phyloP scores from a whole-genome alignment of 768 basidiomycete species.

The Amanita brunnescens region DNA sequence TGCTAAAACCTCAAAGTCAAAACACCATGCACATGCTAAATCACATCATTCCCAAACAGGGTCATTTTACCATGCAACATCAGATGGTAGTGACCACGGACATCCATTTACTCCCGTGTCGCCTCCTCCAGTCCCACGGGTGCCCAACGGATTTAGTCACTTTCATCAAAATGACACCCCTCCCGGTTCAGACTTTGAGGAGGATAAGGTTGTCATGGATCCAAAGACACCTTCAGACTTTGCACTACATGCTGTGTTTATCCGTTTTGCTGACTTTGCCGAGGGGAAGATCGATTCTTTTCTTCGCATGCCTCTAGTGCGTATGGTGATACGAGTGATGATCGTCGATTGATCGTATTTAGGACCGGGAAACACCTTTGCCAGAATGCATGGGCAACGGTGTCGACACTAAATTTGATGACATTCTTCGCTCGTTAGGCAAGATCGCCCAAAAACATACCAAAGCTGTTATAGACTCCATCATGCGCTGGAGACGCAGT shows the following conservation, averaged over 20 bases:
- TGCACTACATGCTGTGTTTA: slow-evolving; percentile 82
- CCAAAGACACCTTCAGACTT: slow-evolving; percentile 83
- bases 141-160: slow-evolving; percentile 53
- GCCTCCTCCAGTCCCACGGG: slow-evolving; percentile 73
- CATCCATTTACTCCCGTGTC: slow-evolving; percentile 41
- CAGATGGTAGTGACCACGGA: slow-evolving; percentile 63
- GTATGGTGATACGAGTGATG: slow-evolving; percentile 18
- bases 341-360: slow-evolving; percentile 1
- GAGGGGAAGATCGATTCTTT: slow-evolving; percentile 76
- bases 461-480: slow-evolving; percentile 76
- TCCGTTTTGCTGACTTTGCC: slow-evolving; percentile 72
- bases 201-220: slow-evolving; percentile 60
- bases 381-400: slow-evolving; percentile 60
- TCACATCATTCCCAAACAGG: slow-evolving; percentile 75
- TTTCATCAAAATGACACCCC: slow-evolving; percentile 44
- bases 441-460: slow-evolving; percentile 80
- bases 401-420: slow-evolving; percentile 74
- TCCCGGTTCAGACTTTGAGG: slow-evolving; percentile 43
- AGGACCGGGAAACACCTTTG: slow-evolving; percentile 68
- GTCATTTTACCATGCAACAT: slow-evolving; percentile 55
- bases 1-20: slow-evolving; percentile 39
- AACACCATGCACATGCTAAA: slow-evolving; percentile 52
- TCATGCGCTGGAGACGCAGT: slow-evolving; percentile 79
- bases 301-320: slow-evolving; percentile 57
- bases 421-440: slow-evolving; percentile 75